Evolutionary conservation across 176 grass and related monocot genomes (phyloP), one percentile per base, ranked within the genome.

Genomic region (Tillandsia fasciculata): DNA sequence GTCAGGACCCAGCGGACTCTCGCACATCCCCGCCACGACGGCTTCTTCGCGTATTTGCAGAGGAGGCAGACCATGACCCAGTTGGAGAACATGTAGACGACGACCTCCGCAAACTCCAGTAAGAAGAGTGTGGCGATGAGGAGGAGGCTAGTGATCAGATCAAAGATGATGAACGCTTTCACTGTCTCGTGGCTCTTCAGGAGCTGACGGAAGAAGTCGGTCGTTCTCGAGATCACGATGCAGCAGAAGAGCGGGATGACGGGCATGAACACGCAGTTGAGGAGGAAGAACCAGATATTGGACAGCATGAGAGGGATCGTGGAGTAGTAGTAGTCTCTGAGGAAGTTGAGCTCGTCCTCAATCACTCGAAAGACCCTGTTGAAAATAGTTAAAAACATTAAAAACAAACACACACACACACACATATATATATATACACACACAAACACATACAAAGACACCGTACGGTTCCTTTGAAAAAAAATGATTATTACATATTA

Each of bases 291-390:
- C 14, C 77, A 28, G 27, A 28, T 1, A 28, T 28, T 28, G 0
- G 27, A 28, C 27, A 28, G 27, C 27, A 28, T 28, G 10, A 79
- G 1, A 0, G 72, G 82, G 51, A 79, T n/a, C 0, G 77, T 8
- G 1, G 77, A 71, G 33, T 51, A 84, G 77, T 80, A 84, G 61
- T 79, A 84, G 11, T 84, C 82, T 3, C 82, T 76, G 0, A 77
- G 52, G 0, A 84, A 84, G 51, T 29, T 52, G 58, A 84, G 82
- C 72, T 80, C 82, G 26, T 84, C 59, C 0, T 66, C 71, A 0
- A 84, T 71, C 26, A 84, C 59, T 0, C 52, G 72, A 51, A 80
- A 84, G 61, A 84, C 28, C 0, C 82, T 51, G 1, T 80, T 66
- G 2, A 28, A 28, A 28, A 2, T 28, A 28, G 27, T 28, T 20